Base-by-base conservation (phyloP, 176 grass and related monocot genomes). In the Rhynchospora breviuscula region DNA sequence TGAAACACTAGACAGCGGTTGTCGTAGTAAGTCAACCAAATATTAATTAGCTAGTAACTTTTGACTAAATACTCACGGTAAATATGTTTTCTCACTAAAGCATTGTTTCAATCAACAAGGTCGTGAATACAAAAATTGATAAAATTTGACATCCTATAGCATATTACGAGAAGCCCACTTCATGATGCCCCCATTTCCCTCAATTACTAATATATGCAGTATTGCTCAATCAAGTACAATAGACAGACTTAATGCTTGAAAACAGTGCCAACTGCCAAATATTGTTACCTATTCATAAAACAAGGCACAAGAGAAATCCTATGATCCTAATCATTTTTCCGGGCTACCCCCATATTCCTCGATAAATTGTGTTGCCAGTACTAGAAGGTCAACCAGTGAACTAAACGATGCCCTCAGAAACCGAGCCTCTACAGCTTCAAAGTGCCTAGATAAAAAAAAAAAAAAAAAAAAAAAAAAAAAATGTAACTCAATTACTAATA, bases 371-470 rank as follows among this genome's bases (percentile, higher is more conserved):
- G 95, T 91, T 10, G 90, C 87, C 14, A 98, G 87, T 35, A 91
- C 87, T 82, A 94, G 87, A 22, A 93, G 89, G 79, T 98, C 90
- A 1, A 94, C 88, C 65, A 98, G 92, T 12, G 89, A 74, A 21
- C 92, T 93, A 80, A 93, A 98, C 0, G 90, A 94, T 84, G 95
- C 92, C 57, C 90, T 86, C 1, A 98, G 86, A 76, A 98, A 93
- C 23, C 92, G 87, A 26, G 95, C 89, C 82, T 98, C 95, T 47
- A 86, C 87, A n/a, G 95, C 90, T 84, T 94, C 90, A 13, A 98
- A 93, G 45, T 93, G 85, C 54, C 95, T 91, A 29, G 65, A 85
- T 47, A 18, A 69, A 61, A 74, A 13, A 65, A 12, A n/a, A n/a
- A n/a, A n/a, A n/a, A n/a, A n/a, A n/a, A n/a, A n/a, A n/a, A n/a